A percentile compares a stretch with the other conserved stretches of the same genome.
Evolutionary conservation across 2,329 filamentous ascomycete genomes (phyloP).

Genomic region (Colletotrichum lindemuthianum): DNA sequence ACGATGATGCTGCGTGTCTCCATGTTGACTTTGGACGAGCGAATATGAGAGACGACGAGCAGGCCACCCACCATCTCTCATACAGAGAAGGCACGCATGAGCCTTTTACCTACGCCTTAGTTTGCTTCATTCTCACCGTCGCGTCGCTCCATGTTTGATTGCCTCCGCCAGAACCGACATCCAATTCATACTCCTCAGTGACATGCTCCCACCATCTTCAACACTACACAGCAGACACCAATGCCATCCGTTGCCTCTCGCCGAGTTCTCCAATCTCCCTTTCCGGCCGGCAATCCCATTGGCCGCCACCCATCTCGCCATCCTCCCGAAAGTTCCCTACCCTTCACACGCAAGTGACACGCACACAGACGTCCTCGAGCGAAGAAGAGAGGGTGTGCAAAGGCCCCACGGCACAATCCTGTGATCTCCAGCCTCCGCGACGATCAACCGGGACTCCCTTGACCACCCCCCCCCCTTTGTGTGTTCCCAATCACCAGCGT

Average conservation of each 20-base stretch:
- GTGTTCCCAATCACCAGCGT: background rate
- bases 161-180: conserved; percentile 15
- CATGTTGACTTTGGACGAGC: too few relatives aligned
- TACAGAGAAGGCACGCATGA: background rate
- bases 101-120: background rate
- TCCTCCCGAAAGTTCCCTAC: conserved; percentile 29
- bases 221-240: background rate
- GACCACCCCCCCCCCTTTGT: conserved; percentile 3
- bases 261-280: background rate
- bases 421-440: conserved; percentile 38
- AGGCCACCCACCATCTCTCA: conserved; percentile 5
- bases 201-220: background rate
- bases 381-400: conserved; percentile 4
- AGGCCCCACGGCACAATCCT: conserved; percentile 37
- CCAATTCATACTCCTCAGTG: conserved; percentile 3
- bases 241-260: background rate
- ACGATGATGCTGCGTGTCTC: too few relatives aligned
- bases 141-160: conserved; percentile 6
- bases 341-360: background rate
- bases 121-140: conserved; percentile 2
- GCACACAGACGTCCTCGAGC: background rate
- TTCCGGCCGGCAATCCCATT: conserved; percentile 27
- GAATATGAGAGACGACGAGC: too few relatives aligned
- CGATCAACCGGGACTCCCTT: conserved; percentile 37
- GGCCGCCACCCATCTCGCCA: conserved; percentile 24